Conservation (phyloP, 2,329 filamentous ascomycete species). For the Lasiodiplodia citricola region DNA sequence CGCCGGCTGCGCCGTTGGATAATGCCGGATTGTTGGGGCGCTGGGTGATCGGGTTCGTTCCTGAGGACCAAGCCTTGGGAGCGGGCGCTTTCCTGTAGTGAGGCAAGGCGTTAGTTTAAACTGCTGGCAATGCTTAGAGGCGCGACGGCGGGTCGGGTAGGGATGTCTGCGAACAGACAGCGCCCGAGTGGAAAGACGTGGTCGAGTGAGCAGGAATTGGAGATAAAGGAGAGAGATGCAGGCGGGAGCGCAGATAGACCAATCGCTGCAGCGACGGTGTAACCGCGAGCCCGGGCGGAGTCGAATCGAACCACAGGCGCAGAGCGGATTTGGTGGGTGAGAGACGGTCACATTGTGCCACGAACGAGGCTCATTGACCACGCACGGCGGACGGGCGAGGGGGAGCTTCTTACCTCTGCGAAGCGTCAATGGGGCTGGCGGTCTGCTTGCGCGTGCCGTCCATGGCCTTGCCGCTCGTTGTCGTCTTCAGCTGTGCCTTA, state of each 20-base stretch:
- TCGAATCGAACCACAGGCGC: slow-evolving; percentile 27
- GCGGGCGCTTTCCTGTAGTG: slow-evolving; percentile 54
- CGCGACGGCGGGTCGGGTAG: background rate
- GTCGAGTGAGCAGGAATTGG: slow-evolving; percentile 8
- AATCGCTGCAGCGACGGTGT: slow-evolving; percentile 26
- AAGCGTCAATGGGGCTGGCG: slow-evolving; percentile 60
- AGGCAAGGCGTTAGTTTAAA: slow-evolving; percentile 25
- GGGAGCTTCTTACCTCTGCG: slow-evolving; percentile 56
- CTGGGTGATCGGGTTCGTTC: slow-evolving; percentile 66
- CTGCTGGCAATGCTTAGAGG: background rate
- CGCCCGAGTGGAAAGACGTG: background rate
- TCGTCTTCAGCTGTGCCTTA: slow-evolving; percentile 57
- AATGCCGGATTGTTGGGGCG: slow-evolving; percentile 47
- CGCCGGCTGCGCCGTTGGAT: slow-evolving; percentile 57
- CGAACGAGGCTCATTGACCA: slow-evolving; percentile 20
- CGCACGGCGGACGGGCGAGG: slow-evolving; percentile 2
- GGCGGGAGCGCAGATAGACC: slow-evolving; percentile 19
- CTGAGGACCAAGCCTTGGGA: slow-evolving; percentile 66
- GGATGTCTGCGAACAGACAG: background rate
- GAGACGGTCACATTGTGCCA: slow-evolving; percentile 24
- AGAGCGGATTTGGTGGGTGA: slow-evolving; percentile 18
- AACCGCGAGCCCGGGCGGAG: slow-evolving; percentile 25
- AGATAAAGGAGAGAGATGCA: slow-evolving; percentile 23
- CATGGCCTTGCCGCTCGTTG: slow-evolving; percentile 54
- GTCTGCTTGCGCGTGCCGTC: slow-evolving; percentile 62